Evolutionary conservation across 306 rosid species (phyloP).

Genomic region (Dalbergia oliveri): DNA sequence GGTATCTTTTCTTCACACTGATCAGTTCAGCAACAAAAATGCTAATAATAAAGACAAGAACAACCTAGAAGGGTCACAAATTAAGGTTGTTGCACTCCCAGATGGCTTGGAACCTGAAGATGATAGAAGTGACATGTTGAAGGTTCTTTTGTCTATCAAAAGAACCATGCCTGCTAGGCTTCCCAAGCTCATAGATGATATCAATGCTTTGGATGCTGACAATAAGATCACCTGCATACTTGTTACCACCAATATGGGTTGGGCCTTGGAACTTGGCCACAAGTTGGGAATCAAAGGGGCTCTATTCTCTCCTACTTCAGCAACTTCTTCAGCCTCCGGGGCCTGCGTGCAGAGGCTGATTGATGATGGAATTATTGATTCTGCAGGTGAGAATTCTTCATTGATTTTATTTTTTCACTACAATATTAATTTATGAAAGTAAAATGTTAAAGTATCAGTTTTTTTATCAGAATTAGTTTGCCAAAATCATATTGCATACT

Average conservation of each 20-base stretch:
- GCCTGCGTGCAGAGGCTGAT: conserved; percentile 51
- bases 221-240: conserved; percentile 54
- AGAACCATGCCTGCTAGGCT: conserved; percentile 49
- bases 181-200: conserved; percentile 53
- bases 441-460: too few relatives aligned
- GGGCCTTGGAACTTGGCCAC: conserved; percentile 56
- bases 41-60: neutral
- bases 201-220: conserved; percentile 28
- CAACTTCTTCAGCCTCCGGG: conserved; percentile 44
- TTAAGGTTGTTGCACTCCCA: conserved; percentile 53
- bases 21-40: conserved; percentile 20
- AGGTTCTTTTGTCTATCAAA: conserved; percentile 27
- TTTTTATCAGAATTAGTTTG: neutral
- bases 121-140: conserved; percentile 42
- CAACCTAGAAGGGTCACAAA: conserved; percentile 9
- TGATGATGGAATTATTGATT: conserved; percentile 50
- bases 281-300: conserved; percentile 56
- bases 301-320: conserved; percentile 60
- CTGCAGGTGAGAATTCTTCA: conserved; percentile 29
- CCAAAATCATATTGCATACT: too few relatives aligned
- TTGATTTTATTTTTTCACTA: neutral
- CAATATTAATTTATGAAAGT: neutral
- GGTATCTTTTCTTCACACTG: conserved; percentile 53
- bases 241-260: conserved; percentile 54
- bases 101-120: conserved; percentile 55